phyloP scores from a whole-genome alignment of 1,284 basidiomycete genomes.

The Ganoderma leucocontextum region DNA sequence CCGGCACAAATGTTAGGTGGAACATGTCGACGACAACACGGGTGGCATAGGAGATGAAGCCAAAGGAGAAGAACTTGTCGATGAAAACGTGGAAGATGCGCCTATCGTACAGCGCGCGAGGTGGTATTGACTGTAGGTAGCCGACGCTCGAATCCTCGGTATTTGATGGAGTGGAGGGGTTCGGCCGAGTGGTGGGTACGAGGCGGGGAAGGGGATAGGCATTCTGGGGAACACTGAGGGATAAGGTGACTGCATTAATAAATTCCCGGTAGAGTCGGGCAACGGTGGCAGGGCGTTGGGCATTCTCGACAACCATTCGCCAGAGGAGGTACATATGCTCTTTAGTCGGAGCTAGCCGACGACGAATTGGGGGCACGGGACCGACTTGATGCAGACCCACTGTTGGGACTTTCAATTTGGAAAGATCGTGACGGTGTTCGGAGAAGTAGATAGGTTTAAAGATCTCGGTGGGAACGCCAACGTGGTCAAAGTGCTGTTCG shows the following conservation, averaged over 20 bases:
- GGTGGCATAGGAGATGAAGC: slow-evolving; percentile 17
- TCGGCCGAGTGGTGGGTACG: background rate
- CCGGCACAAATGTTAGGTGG: slow-evolving; percentile 38
- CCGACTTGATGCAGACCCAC: slow-evolving; percentile 7
- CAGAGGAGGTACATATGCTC: slow-evolving; percentile 50
- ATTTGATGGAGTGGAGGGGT: background rate
- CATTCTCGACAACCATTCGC: slow-evolving; percentile 40
- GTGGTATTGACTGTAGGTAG: slow-evolving; percentile 22
- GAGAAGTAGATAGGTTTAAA: background rate
- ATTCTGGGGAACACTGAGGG: slow-evolving; percentile 13
- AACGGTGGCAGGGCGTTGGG: slow-evolving; percentile 16
- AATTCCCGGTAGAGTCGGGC: slow-evolving; percentile 43
- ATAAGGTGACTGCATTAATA: slow-evolving; percentile 25
- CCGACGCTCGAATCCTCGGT: background rate
- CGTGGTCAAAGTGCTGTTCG: slow-evolving; percentile 43
- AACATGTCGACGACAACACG: slow-evolving; percentile 48
- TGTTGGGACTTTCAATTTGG: background rate
- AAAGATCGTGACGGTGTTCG: background rate
- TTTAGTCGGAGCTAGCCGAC: slow-evolving; percentile 41
- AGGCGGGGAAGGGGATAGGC: slow-evolving; percentile 1
- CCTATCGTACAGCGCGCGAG: slow-evolving; percentile 30
- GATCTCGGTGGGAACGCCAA: slow-evolving; percentile 44
- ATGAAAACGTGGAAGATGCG: slow-evolving; percentile 42
- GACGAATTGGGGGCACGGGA: background rate
- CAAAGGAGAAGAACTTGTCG: slow-evolving; percentile 24